Evolutionary conservation across 2,329 filamentous ascomycete genomes (phyloP).

Genomic region (Aureobasidium leucospermi): DNA sequence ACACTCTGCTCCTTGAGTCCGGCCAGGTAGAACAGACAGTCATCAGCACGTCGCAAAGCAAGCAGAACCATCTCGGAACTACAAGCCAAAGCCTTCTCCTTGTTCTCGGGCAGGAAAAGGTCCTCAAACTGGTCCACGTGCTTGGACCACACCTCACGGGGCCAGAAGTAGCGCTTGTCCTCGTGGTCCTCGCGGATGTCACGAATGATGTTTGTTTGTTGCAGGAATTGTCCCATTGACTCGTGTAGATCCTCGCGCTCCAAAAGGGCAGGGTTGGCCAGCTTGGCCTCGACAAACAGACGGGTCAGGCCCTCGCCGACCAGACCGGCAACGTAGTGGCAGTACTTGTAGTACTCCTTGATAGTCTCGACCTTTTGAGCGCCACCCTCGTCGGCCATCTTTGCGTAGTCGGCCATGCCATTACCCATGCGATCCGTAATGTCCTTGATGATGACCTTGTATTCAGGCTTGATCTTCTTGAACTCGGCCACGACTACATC

Average conservation of each 20-base stretch:
- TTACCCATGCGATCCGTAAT: conserved; percentile 94
- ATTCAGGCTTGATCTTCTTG: conserved; percentile 77
- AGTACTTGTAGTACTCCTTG: conserved; percentile 91
- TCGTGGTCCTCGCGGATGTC: conserved; percentile 85
- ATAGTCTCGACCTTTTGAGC: conserved; percentile 73
- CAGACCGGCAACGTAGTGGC: conserved; percentile 97
- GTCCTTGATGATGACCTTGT: conserved; percentile 81
- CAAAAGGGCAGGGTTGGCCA: conserved; percentile 78
- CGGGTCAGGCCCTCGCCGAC: conserved; percentile 89
- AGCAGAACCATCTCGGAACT: conserved; percentile 92
- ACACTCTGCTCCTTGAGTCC: conserved; percentile 92
- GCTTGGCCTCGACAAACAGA: conserved; percentile 77
- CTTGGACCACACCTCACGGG: conserved; percentile 94
- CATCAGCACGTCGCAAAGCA: conserved; percentile 76
- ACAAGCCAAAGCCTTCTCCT: conserved; percentile 71
- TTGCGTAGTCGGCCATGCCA: conserved; percentile 93
- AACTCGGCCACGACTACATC: conserved; percentile 79
- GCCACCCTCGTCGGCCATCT: conserved; percentile 57
- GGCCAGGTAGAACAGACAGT: conserved; percentile 97
- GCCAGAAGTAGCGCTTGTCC: conserved; percentile 88
- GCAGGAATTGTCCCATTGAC: conserved; percentile 94
- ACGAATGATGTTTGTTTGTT: conserved; percentile 98
- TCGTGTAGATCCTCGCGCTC: conserved; percentile 75
- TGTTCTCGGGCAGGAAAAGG: conserved; percentile 74
- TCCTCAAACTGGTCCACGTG: conserved; percentile 86